These are phyloP conservation scores for Wickerhamomyces pijperi DNA, from an alignment of 805 yeast species.

Conservation along the genomic window DNA sequence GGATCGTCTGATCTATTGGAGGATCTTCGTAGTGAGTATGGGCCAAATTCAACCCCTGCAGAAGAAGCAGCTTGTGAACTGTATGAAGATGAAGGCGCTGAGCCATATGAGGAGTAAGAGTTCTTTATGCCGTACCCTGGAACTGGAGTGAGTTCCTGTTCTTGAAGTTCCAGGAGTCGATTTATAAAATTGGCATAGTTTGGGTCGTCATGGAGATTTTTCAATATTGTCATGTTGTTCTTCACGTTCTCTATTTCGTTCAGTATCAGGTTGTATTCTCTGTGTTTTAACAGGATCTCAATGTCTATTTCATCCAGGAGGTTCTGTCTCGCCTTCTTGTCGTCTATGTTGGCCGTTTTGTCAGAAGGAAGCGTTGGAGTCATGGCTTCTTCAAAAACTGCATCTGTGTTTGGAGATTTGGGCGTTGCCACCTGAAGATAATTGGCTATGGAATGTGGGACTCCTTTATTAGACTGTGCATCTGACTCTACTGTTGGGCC, in stretches of 20 bases:
- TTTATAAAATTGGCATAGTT: slow-evolving; percentile 26
- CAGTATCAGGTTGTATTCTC: slow-evolving; percentile 38
- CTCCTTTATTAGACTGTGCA: neutral
- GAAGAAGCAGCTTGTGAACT: slow-evolving; percentile 3
- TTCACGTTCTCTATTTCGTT: slow-evolving; percentile 47
- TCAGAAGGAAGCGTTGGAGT: no score
- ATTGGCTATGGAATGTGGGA: neutral
- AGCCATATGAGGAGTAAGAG: slow-evolving; percentile 27
- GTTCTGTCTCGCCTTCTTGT: slow-evolving; percentile 20
- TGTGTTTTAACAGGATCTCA: slow-evolving; percentile 49
- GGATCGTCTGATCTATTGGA: slow-evolving; percentile 15
- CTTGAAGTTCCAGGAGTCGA: slow-evolving; percentile 25
- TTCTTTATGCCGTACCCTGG: neutral
- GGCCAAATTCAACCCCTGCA: neutral
- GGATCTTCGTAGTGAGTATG: neutral
- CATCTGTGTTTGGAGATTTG: slow-evolving; percentile 29
- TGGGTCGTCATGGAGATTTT: slow-evolving; percentile 28
- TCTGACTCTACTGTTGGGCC: no score
- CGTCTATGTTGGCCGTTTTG: slow-evolving; percentile 6
- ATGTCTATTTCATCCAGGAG: slow-evolving; percentile 39
- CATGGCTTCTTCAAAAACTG: no score
- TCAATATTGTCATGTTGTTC: slow-evolving; percentile 41
- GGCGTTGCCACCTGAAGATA: slow-evolving; percentile 32
- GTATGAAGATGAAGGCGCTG: slow-evolving; percentile 13
- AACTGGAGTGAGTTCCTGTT: slow-evolving; percentile 1